These are phyloP conservation scores for Fraxinus cuspidata DNA, from an alignment of 257 asterid species.

Conservation along the genomic window DNA sequence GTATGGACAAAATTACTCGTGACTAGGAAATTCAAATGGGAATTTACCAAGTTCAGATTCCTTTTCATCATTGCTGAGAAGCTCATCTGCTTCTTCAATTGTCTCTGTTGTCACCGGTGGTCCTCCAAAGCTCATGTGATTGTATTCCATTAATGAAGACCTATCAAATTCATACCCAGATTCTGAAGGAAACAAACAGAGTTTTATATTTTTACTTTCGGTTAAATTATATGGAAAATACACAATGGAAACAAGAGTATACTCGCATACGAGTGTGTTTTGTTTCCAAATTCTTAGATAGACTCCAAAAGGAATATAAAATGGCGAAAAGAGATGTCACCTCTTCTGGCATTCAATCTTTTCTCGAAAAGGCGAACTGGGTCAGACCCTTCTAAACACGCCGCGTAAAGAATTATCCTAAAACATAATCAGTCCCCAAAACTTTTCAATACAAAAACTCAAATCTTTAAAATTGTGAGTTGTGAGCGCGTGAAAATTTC, in stretches of 20 bases:
- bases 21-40: background rate
- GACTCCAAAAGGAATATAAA: background rate
- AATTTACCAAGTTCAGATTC: slow-evolving; percentile 72
- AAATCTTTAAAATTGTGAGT: background rate
- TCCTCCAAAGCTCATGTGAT: slow-evolving; percentile 95
- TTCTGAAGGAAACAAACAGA: slow-evolving; percentile 40
- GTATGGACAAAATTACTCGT: background rate
- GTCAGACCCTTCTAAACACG: slow-evolving; percentile 93
- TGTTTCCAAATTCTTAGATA: background rate
- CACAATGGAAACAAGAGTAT: background rate
- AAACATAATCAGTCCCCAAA: background rate
- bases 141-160: slow-evolving; percentile 53
- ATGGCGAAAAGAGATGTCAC: slow-evolving; percentile 25
- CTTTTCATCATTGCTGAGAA: slow-evolving; percentile 51
- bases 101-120: slow-evolving; percentile 74
- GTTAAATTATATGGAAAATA: background rate
- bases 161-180: slow-evolving; percentile 62
- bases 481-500: background rate
- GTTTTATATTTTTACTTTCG: background rate
- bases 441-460: background rate
- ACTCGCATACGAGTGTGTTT: background rate
- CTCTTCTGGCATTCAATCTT: slow-evolving; percentile 65
- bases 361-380: slow-evolving; percentile 85
- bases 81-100: slow-evolving; percentile 70
- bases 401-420: slow-evolving; percentile 74